These are phyloP conservation scores for Claviceps sp. DNA, from an alignment of 2,329 filamentous ascomycete genomes.

Conservation along the genomic window DNA sequence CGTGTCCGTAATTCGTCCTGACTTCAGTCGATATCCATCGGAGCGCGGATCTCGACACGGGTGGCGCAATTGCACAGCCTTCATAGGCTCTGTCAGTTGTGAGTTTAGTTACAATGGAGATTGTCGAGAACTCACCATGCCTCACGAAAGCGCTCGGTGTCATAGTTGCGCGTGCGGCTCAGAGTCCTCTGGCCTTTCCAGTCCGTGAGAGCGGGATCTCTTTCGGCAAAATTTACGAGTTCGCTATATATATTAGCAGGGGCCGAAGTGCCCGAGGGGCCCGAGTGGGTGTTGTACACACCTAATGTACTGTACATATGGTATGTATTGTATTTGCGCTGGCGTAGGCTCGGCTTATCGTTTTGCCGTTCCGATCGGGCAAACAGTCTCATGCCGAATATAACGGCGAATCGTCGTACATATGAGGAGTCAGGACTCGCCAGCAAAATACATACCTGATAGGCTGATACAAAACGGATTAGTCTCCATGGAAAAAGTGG, in stretches of 20 bases:
- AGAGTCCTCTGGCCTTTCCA: not conserved
- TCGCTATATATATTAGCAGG: not conserved
- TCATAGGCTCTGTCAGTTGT: conserved; percentile 4
- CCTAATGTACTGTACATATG: too few relatives aligned
- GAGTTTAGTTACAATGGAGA: not conserved
- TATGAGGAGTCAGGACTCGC: too few relatives aligned
- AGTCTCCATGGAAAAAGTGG: too few relatives aligned
- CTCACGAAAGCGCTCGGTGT: conserved; percentile 40
- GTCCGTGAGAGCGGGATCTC: not conserved
- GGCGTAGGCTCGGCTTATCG: not conserved
- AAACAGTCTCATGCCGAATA: too few relatives aligned
- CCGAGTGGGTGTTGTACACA: not conserved
- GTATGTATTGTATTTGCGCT: not conserved
- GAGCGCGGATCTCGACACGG: conserved; percentile 22
- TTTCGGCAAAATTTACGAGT: not conserved
- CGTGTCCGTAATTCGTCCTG: conserved; percentile 8
- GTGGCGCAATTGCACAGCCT: conserved; percentile 33
- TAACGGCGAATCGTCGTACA: too few relatives aligned
- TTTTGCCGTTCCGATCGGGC: conserved; percentile 9
- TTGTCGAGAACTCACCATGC: conserved; percentile 32
- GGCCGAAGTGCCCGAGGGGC: not conserved
- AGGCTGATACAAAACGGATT: too few relatives aligned
- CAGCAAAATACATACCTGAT: too few relatives aligned
- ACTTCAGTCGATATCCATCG: conserved; percentile 21
- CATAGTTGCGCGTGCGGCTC: conserved; percentile 25